Evolutionary conservation across 306 rosid genomes (phyloP), one percentile per base, ranked within the genome.

Genomic region (Fagus sylvatica): DNA sequence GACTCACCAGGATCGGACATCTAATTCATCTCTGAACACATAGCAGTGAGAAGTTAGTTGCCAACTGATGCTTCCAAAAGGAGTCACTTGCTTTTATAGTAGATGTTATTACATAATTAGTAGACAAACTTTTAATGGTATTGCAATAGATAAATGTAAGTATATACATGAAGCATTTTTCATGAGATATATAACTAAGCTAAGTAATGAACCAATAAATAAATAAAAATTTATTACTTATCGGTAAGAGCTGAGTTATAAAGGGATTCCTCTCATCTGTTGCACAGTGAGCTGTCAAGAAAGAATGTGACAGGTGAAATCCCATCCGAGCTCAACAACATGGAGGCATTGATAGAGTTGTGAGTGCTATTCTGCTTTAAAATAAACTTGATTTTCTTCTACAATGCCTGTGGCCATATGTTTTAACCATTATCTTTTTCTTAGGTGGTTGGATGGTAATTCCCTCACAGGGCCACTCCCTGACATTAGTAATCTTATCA

Each of bases 381-480:
- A 15, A 39, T 69, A 22, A 17, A 10, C 39, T 6, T 8, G 37
- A 16, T 32, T 36, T 53, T 51, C 39, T 75, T 66, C 7, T 13
- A 33, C 59, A 8, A 49, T 62, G 79, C 74, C 72, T 79, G 61
- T 66, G 36, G 69, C 73, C 75, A 74, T 30, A 15, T 77, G 6
- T 73, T 61, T 56, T 43, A 49, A 59, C 4, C 8, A 0, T 68
- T 66, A 49, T 62, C 53, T 19, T 72, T 83, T 77, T 71, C 77
- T 78, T 85, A 93, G 99, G 90, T 88, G 98, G 99, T 81, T 95
- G 83, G 90, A 82, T 75, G 89, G 89, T 37, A 95, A 95, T 83
- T 79, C 83, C 78, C 88, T 95, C 53, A 84, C 86, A 28, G 99
- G 98, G 69, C 79, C 81, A 65, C 87, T 95, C 57, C 98, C 99